Evolutionary conservation across 108 stramenopile genomes (phyloP).

Genomic region (Parietichytrium sp.): DNA sequence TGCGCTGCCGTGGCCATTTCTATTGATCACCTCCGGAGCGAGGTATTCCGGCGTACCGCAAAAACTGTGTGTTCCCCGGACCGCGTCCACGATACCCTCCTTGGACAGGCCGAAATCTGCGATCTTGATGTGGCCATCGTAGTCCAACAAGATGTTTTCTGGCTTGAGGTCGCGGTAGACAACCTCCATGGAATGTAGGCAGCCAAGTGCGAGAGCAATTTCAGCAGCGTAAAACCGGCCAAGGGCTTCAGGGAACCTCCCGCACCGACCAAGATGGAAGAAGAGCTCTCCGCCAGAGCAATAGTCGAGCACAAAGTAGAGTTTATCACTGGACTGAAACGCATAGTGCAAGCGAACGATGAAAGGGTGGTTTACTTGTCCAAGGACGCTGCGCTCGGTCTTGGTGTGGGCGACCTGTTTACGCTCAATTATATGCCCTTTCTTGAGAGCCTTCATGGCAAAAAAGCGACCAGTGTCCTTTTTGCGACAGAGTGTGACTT

Average conservation of each 20-base stretch:
- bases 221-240: constrained; percentile 70
- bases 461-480: constrained; percentile 73
- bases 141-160: constrained; percentile 47
- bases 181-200: constrained; percentile 57
- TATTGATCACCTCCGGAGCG: constrained; percentile 54
- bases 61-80: constrained; percentile 49
- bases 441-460: constrained; percentile 97
- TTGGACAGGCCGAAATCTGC: constrained; percentile 58
- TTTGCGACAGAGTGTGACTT: constrained; percentile 84
- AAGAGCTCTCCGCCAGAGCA: constrained; percentile 61
- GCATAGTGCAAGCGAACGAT: constrained; percentile 66
- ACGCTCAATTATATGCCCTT: constrained; percentile 82
- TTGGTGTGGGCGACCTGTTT: constrained; percentile 91
- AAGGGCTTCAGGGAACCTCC: constrained; percentile 83
- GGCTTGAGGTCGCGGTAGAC: constrained; percentile 59
- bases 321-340: constrained; percentile 54
- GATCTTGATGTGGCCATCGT: constrained; percentile 55
- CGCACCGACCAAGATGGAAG: constrained; percentile 83
- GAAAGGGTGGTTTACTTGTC: constrained; percentile 69
- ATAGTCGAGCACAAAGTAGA: constrained; percentile 60
- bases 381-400: constrained; percentile 90
- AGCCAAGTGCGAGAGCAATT: constrained; percentile 60
- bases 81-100: constrained; percentile 44
- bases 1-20: constrained; percentile 48
- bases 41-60: constrained; percentile 67